A percentile compares a stretch with the other conserved stretches of the same genome.
phyloP scores from a whole-genome alignment of 257 asterid genomes.

The Rhazya stricta region DNA sequence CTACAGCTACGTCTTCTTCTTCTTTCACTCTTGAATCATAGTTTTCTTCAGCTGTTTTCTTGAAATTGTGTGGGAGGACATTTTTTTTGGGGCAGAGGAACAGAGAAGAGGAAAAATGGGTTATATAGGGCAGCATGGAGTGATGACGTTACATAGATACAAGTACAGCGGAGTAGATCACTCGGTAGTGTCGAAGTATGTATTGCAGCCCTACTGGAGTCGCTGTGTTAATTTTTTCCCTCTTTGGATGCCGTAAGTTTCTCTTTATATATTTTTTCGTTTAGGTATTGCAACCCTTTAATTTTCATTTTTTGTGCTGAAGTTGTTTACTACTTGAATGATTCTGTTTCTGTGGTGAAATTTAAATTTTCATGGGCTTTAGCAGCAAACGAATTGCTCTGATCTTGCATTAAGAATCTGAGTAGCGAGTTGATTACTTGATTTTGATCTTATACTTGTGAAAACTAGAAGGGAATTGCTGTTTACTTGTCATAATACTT shows the following conservation, averaged over 20 bases:
- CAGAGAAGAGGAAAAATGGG: constrained; percentile 51
- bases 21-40: constrained; percentile 1
- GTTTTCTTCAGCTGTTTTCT: not conserved
- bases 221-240: constrained; percentile 79
- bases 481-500: too few species aligned
- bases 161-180: constrained; percentile 92
- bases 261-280: not conserved
- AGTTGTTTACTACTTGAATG: not conserved
- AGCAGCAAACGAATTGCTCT: not conserved
- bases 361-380: not conserved
- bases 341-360: not conserved
- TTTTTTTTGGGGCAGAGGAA: too few species aligned
- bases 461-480: not conserved
- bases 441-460: not conserved
- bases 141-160: constrained; percentile 66
- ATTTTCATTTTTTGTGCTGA: too few species aligned
- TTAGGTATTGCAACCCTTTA: not conserved
- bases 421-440: not conserved
- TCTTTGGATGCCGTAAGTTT: constrained; percentile 91
- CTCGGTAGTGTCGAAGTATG: constrained; percentile 69
- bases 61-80: not conserved
- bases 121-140: constrained; percentile 88
- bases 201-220: constrained; percentile 86
- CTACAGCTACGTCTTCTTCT: too few species aligned
- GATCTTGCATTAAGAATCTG: not conserved